Evolutionary conservation across 352 stramenopile genomes (phyloP).

Genomic region (Phytophthora tentaculata): DNA sequence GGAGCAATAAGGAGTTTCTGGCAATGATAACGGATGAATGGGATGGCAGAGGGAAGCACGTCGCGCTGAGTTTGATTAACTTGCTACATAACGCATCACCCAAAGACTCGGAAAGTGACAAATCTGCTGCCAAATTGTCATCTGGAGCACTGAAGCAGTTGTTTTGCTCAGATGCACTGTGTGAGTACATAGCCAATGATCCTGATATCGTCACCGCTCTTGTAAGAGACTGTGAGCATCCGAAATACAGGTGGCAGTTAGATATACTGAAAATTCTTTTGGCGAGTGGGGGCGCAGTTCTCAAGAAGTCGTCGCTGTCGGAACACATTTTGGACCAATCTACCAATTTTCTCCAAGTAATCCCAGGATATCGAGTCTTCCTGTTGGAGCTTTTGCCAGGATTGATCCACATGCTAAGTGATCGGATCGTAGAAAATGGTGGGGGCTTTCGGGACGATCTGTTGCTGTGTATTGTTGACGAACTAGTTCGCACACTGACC

Average conservation of each 20-base stretch:
- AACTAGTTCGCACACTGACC: not conserved
- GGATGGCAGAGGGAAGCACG: conserved; percentile 6
- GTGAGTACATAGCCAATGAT: conserved; percentile 5
- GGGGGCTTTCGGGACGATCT: not conserved
- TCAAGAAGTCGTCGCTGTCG: not conserved
- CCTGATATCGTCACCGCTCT: conserved; percentile 3
- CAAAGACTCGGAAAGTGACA: not conserved
- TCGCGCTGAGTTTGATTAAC: conserved; percentile 12
- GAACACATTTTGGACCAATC: not conserved
- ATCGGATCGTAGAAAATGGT: not conserved
- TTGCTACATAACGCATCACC: not conserved
- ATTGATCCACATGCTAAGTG: not conserved
- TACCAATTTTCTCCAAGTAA: not conserved
- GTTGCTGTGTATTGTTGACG: not conserved
- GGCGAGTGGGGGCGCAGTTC: not conserved
- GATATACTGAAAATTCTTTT: conserved; percentile 17
- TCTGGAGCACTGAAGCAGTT: not conserved
- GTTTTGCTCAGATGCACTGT: conserved; percentile 7
- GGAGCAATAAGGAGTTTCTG: not conserved
- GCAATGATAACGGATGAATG: conserved; percentile 8
- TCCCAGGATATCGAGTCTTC: not conserved
- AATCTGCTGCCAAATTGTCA: conserved; percentile 4
- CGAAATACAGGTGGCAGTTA: not conserved
- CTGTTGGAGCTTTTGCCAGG: conserved; percentile 14
- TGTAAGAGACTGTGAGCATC: not conserved